Evolutionary conservation across 108 stramenopile species (phyloP).

Genomic region (Cyclotella distinguenda): DNA sequence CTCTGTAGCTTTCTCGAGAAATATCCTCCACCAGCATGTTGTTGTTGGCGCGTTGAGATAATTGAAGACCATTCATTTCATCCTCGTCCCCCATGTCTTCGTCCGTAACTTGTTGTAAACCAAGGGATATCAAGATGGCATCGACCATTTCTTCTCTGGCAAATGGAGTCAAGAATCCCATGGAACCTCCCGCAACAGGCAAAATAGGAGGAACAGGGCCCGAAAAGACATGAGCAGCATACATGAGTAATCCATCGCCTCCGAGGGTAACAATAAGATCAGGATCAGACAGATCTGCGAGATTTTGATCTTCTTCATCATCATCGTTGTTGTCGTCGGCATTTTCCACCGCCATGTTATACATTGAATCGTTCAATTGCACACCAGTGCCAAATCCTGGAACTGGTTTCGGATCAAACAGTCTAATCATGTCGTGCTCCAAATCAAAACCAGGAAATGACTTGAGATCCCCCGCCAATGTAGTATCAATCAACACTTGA

Average conservation of each 20-base stretch:
- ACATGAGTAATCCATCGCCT: constrained; percentile 84
- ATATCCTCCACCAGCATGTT: constrained; percentile 32
- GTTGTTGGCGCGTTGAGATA: constrained; percentile 31
- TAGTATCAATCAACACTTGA: constrained; percentile 62
- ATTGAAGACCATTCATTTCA: constrained; percentile 7
- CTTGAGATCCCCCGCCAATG: constrained; percentile 58
- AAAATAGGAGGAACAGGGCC: constrained; percentile 86
- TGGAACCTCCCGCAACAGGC: constrained; percentile 85
- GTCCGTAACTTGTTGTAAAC: constrained; percentile 35
- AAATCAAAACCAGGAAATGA: constrained; percentile 43
- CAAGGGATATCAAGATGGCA: constrained; percentile 70
- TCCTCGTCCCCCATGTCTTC: constrained; percentile 1
- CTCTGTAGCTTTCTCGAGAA: constrained; percentile 34
- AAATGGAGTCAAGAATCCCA: constrained; percentile 95
- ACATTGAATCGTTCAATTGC: constrained; percentile 8
- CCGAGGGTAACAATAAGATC: constrained; percentile 81
- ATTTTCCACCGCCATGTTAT: background rate
- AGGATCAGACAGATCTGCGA: constrained; percentile 43
- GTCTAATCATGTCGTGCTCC: constrained; percentile 53
- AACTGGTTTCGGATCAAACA: constrained; percentile 66
- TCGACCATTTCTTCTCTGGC: constrained; percentile 72
- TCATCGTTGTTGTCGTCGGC: constrained; percentile 2
- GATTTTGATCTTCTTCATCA: constrained; percentile 20
- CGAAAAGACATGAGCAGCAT: constrained; percentile 60
- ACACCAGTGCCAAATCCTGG: constrained; percentile 59